These are phyloP conservation scores for Ceratobasidium sp. DNA, from an alignment of 1,284 basidiomycete species.

Conservation along the genomic window DNA sequence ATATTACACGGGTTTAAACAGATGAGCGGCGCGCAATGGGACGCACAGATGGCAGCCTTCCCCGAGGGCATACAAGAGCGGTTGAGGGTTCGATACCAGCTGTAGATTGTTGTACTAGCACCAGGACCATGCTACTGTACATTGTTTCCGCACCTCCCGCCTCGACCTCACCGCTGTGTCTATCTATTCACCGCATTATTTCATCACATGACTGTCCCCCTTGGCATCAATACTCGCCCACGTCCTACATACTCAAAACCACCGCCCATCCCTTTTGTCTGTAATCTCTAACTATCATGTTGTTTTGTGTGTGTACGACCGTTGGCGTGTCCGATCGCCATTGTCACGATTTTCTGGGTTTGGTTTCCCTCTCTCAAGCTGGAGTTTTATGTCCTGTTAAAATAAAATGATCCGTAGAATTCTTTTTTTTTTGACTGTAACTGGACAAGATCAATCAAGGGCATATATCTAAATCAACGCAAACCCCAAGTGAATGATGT, in stretches of 20 bases:
- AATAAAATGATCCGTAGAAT: conserved; percentile 13
- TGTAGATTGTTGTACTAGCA: conserved; percentile 55
- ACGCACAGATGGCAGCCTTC: conserved; percentile 74
- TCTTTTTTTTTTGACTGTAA: not conserved
- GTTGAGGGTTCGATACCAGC: conserved; percentile 75
- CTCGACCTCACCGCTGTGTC: conserved; percentile 6
- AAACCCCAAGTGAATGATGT: not conserved
- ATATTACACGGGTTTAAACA: conserved; percentile 85
- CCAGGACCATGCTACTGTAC: conserved; percentile 1
- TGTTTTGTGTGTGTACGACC: conserved; percentile 17
- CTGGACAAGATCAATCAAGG: not conserved
- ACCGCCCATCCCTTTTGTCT: not conserved
- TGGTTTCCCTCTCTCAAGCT: not conserved
- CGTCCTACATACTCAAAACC: not conserved
- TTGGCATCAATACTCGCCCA: not conserved
- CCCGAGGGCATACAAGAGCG: conserved; percentile 81
- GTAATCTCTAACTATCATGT: not conserved
- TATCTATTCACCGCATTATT: conserved; percentile 20
- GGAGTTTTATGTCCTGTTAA: conserved; percentile 5
- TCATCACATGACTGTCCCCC: not conserved
- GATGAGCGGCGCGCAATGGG: conserved; percentile 81
- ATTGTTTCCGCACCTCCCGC: not conserved
- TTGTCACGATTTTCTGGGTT: conserved; percentile 16
- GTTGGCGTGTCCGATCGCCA: not conserved
- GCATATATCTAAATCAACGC: conserved; percentile 7